phyloP scores from a whole-genome alignment of 225 moss, liverwort and hornwort species.

The Straminergon stramineum region DNA sequence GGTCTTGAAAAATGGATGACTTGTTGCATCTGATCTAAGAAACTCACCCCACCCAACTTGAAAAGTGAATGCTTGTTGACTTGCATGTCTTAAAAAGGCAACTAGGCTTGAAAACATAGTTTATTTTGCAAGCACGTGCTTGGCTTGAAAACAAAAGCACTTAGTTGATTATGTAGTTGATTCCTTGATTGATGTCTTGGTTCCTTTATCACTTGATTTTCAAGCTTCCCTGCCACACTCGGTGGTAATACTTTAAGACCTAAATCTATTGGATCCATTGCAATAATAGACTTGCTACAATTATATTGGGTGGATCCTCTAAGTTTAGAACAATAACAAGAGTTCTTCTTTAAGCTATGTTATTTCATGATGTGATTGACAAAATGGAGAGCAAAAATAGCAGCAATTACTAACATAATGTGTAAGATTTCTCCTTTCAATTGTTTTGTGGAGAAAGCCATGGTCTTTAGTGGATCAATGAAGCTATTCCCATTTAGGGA shows the following conservation, averaged over 20 bases:
- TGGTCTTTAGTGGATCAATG: background rate
- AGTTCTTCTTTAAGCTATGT: no score
- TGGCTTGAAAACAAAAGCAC: accelerated
- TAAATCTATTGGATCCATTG: accelerated
- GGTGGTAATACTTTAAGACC: accelerated
- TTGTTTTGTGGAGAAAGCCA: background rate
- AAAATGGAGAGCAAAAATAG: background rate
- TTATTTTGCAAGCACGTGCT: background rate
- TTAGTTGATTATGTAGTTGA: background rate
- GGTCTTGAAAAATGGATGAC: background rate
- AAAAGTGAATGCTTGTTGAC: background rate
- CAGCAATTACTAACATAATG: background rate
- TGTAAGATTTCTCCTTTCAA: background rate
- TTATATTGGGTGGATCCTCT: background rate
- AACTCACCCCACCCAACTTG: accelerated
- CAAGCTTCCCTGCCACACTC: accelerated
- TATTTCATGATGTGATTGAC: background rate
- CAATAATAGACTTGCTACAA: no score
- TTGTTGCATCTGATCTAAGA: accelerated
- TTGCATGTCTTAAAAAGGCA: accelerated
- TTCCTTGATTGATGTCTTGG: background rate
- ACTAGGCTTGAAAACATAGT: background rate
- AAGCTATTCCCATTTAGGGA: accelerated
- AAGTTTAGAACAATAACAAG: background rate
- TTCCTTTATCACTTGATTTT: background rate